These are phyloP conservation scores for Mycena rebaudengoi DNA, from an alignment of 768 basidiomycete genomes.

Conservation along the genomic window DNA sequence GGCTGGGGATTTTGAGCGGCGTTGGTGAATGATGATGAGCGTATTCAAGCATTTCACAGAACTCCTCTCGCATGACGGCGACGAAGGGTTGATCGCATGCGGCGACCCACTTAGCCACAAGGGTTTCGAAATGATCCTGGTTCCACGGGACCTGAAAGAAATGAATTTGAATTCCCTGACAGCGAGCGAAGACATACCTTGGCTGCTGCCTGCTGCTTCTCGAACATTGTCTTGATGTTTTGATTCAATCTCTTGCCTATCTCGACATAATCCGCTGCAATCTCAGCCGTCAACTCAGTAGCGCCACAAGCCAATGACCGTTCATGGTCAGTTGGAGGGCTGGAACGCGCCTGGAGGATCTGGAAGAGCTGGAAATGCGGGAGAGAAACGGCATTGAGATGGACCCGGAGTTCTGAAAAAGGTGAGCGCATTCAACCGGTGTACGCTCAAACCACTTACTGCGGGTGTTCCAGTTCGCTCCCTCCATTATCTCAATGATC, in stretches of 20 bases:
- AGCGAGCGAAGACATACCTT: not conserved
- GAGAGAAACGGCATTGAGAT: not conserved
- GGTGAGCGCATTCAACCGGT: too few relatives aligned
- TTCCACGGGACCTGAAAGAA: constrained; percentile 1
- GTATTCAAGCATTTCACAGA: constrained; percentile 12
- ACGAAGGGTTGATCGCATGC: constrained; percentile 12
- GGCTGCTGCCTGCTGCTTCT: not conserved
- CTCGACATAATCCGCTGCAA: not conserved
- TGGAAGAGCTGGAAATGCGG: not conserved
- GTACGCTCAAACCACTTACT: too few relatives aligned
- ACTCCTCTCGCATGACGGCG: not conserved
- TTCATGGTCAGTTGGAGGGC: not conserved
- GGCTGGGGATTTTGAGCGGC: not conserved
- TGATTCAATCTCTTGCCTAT: not conserved
- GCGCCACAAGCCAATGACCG: not conserved
- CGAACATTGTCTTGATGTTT: constrained; percentile 1
- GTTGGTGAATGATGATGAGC: constrained; percentile 1
- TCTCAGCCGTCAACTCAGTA: not conserved
- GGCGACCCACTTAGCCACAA: constrained; percentile 7
- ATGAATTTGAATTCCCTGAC: not conserved
- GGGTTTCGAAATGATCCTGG: constrained; percentile 9
- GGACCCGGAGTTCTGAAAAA: not conserved
- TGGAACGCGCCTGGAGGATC: not conserved
- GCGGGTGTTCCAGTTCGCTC: not conserved
- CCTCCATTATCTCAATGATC: not conserved